Conservation (phyloP, 1,284 basidiomycete species). For the Naganishia liquefaciens region DNA sequence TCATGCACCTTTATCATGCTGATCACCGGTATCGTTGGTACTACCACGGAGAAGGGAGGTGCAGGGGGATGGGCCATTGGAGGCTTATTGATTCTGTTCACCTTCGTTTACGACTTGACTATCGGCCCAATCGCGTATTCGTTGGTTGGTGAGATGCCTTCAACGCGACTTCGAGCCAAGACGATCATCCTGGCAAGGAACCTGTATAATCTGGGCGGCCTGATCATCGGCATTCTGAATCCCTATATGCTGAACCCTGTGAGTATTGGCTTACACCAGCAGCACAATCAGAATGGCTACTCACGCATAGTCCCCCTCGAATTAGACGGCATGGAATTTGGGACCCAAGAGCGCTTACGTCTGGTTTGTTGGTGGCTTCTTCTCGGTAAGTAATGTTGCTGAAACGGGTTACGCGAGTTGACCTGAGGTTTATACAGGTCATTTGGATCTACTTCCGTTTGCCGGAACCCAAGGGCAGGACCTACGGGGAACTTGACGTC, state of each 20-base stretch:
- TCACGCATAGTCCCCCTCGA: neutral
- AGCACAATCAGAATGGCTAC: constrained; percentile 20
- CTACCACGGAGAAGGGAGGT: constrained; percentile 31
- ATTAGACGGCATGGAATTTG: constrained; percentile 40
- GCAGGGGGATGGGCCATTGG: constrained; percentile 41
- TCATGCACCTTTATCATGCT: constrained; percentile 40
- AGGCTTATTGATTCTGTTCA: constrained; percentile 42
- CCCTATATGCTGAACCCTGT: constrained; percentile 46
- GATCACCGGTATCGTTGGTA: constrained; percentile 39
- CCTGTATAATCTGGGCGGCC: constrained; percentile 52
- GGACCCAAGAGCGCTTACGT: constrained; percentile 50
- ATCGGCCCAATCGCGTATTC: constrained; percentile 43
- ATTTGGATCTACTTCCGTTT: constrained; percentile 43
- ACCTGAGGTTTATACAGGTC: neutral
- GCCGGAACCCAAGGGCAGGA: constrained; percentile 53
- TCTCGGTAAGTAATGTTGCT: constrained; percentile 35
- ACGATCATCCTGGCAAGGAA: constrained; percentile 56
- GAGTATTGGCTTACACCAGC: neutral
- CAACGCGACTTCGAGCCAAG: constrained; percentile 55
- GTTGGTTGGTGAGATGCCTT: constrained; percentile 50
- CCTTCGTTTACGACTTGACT: constrained; percentile 40
- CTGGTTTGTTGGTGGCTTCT: constrained; percentile 49
- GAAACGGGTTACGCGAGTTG: neutral
- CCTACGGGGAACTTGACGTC: constrained; percentile 53
- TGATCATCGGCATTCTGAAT: constrained; percentile 32